Percentiles rank a stretch among this genome's conserved stretches.
Evolutionary conservation across 495 filamentous ascomycete genomes (phyloP).

Genomic region (Hyaloscypha variabilis): DNA sequence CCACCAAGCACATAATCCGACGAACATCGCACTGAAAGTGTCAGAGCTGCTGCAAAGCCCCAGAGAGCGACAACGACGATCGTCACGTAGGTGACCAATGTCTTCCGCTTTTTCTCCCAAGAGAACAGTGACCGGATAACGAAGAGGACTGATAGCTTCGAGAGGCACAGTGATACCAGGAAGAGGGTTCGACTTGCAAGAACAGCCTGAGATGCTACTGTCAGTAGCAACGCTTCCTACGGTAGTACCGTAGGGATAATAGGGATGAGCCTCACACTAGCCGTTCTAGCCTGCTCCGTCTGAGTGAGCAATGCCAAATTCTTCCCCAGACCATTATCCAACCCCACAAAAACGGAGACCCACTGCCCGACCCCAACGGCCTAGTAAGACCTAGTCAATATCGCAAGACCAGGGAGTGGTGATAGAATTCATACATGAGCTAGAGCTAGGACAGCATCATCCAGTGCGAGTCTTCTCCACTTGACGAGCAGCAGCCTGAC

Average conservation of each 20-base stretch:
- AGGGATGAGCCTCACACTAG: too few species aligned
- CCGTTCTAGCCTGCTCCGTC: background rate
- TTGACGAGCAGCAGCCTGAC: slow-evolving; percentile 17
- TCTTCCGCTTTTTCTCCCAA: slow-evolving; percentile 12
- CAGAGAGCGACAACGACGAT: slow-evolving; percentile 4
- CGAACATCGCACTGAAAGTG: slow-evolving; percentile 6
- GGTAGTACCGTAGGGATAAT: background rate
- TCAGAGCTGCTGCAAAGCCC: slow-evolving; percentile 10
- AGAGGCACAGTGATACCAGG: slow-evolving; percentile 9
- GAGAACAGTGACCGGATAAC: slow-evolving; percentile 14
- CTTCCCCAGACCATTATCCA: slow-evolving; percentile 16
- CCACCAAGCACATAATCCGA: slow-evolving; percentile 3
- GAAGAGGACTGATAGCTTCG: slow-evolving; percentile 15
- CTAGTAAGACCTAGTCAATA: slow-evolving; percentile 3
- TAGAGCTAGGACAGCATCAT: slow-evolving; percentile 4
- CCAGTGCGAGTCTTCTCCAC: slow-evolving; percentile 8
- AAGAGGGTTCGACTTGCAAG: slow-evolving; percentile 15
- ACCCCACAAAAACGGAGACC: slow-evolving; percentile 11
- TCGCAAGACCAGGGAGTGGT: background rate
- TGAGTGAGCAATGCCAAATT: background rate
- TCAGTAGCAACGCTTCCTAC: background rate
- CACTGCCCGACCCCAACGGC: slow-evolving; percentile 14
- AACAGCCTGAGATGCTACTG: slow-evolving; percentile 2
- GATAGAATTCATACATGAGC: slow-evolving; percentile 12
- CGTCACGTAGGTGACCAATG: slow-evolving; percentile 1